Conservation (phyloP, 2,329 filamentous ascomycete genomes). For the Dactylella cylindrospora region DNA sequence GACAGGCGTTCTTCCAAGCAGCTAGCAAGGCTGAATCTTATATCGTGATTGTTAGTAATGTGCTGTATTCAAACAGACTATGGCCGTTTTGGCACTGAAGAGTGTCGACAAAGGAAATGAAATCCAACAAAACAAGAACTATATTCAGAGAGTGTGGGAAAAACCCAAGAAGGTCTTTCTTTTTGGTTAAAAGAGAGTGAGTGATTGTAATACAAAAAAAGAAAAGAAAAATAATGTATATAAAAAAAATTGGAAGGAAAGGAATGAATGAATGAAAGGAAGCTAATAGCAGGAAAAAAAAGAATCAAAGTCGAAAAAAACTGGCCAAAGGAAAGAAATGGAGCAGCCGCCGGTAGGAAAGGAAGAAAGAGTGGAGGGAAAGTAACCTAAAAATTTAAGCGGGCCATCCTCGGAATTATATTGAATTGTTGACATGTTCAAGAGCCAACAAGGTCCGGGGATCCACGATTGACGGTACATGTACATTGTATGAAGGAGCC, state of each 20-base stretch:
- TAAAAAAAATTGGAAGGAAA: background rate
- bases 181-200: too few relatives aligned
- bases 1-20: background rate
- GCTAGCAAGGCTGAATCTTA: background rate
- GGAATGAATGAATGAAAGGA: background rate
- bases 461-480: too few relatives aligned
- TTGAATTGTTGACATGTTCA: conserved; percentile 41
- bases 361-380: conserved; percentile 15
- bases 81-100: background rate
- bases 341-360: too few relatives aligned
- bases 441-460: conserved; percentile 40
- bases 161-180: too few relatives aligned
- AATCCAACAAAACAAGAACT: conserved; percentile 5
- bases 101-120: background rate
- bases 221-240: background rate
- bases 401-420: conserved; percentile 45
- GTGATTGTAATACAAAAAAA: background rate
- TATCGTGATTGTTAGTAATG: too few relatives aligned
- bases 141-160: background rate
- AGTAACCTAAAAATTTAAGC: conserved; percentile 17
- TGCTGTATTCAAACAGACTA: too few relatives aligned
- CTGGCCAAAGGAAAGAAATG: conserved; percentile 12
- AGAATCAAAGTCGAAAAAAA: background rate
- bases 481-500: too few relatives aligned
- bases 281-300: background rate